Conservation (phyloP, 768 basidiomycete genomes). For the Amanita polypyramis region DNA sequence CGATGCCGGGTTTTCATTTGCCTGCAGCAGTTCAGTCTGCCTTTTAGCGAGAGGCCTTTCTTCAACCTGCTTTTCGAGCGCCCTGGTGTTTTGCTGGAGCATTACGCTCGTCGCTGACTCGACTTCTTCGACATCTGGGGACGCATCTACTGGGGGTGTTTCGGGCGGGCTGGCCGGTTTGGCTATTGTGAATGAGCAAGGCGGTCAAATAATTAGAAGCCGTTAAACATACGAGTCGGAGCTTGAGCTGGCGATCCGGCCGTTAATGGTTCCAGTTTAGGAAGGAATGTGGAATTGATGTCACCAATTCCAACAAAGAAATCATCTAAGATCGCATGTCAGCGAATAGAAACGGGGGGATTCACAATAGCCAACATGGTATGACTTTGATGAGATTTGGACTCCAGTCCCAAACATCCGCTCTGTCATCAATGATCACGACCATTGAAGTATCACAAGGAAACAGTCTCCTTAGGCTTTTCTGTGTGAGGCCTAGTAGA, state of each 20-base stretch:
- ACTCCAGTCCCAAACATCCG: constrained; percentile 98
- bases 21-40: constrained; percentile 42
- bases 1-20: constrained; percentile 40
- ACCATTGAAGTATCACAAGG: constrained; percentile 98
- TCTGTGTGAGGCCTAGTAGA: constrained; percentile 64
- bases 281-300: constrained; percentile 92
- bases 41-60: constrained; percentile 81
- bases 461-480: constrained; percentile 85
- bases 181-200: neutral
- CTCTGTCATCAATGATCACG: constrained; percentile 96
- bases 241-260: constrained; percentile 22
- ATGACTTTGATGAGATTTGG: constrained; percentile 96
- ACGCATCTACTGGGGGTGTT: constrained; percentile 13
- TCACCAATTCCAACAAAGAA: constrained; percentile 98
- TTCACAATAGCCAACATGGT: constrained; percentile 54
- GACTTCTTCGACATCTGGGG: constrained; percentile 29
- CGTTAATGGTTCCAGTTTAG: constrained; percentile 56
- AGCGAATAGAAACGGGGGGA: neutral
- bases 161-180: constrained; percentile 8
- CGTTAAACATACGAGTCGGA: constrained; percentile 10
- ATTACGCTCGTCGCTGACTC: constrained; percentile 43
- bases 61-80: constrained; percentile 76
- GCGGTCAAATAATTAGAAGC: neutral
- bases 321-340: constrained; percentile 52
- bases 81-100: constrained; percentile 59